These are phyloP conservation scores for Penstemon barbatus DNA, from an alignment of 257 asterid genomes.

Conservation along the genomic window DNA sequence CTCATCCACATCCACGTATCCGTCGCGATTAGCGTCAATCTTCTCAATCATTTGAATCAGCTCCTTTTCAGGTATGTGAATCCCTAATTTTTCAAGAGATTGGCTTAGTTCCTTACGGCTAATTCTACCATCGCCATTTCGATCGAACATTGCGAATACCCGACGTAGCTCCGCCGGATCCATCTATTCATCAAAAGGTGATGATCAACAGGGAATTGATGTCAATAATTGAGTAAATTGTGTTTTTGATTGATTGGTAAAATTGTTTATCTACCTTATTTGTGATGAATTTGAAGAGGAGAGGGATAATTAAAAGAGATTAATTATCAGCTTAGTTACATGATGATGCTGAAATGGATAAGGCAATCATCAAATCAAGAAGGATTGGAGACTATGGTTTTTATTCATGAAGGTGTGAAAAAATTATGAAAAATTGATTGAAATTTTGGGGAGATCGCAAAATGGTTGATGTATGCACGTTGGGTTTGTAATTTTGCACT, in stretches of 20 bases:
- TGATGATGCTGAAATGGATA: too few relatives aligned
- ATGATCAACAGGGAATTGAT: neutral
- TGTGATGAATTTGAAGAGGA: neutral
- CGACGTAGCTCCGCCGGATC: constrained; percentile 42
- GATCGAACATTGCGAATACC: constrained; percentile 50
- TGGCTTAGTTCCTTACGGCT: constrained; percentile 40
- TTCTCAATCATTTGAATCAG: constrained; percentile 44
- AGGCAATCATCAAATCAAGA: neutral
- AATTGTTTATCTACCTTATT: too few relatives aligned
- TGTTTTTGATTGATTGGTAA: too few relatives aligned
- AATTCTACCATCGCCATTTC: constrained; percentile 47
- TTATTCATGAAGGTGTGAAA: neutral
- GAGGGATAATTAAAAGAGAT: neutral
- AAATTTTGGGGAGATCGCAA: neutral
- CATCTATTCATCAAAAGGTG: constrained; percentile 27
- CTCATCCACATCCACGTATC: constrained; percentile 45
- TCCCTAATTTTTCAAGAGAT: constrained; percentile 39
- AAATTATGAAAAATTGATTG: neutral
- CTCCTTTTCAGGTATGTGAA: constrained; percentile 42
- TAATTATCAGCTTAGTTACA: neutral
- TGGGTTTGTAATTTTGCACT: constrained; percentile 13
- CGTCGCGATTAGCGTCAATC: constrained; percentile 51
- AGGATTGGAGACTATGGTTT: neutral
- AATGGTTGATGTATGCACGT: constrained; percentile 19
- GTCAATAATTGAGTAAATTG: neutral